Base-by-base conservation (phyloP, 805 yeast species). In the Candida easanensis region DNA sequence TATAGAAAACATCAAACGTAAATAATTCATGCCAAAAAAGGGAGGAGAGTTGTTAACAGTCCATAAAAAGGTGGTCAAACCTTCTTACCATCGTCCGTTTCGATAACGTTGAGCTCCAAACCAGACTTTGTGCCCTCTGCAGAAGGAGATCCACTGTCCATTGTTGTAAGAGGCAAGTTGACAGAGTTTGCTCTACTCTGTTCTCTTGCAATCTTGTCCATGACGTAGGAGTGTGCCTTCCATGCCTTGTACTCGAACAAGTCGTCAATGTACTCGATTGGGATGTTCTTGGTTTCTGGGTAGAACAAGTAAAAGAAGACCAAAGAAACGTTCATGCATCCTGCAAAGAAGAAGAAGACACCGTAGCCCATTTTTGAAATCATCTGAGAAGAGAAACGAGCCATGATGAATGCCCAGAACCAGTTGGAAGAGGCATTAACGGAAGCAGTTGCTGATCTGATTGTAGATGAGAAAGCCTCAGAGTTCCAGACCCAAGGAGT, bases 341-440 rank as follows among this genome's bases (percentile, higher is more conserved):
- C 41, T 1, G 48, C 52, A 40, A 50, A 50, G 50, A 74, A 63
- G 51, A 72, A 69, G 53, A 70, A 73, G 32, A 70, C 62, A 20
- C 74, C 76, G 52, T 67, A 74, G 4, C 66, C 64, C 60, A 73
- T 71, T 25, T 60, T 57, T 23, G 60, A 59, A 37, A 73, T 64
- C 62, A 74, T 74, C 46, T 73, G 60, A 21, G 71, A 69, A 10
- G 76, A 68, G 49, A 66, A 69, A 46, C 74, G 63, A 5, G 74
- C 75, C 61, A 73, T 67, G 44, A 74, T 66, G 50, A 74, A 74
- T 6, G 73, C 74, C 70, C 76, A 71, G 51, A 71, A 67, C 79
- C 79, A 73, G 41, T 71, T 69, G 21, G 72, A 63, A 7, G 73
- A 62, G 0, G 76, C 71, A 45, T 70, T 71, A 41, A 72, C 57